Percentiles rank a stretch among this genome's conserved stretches.
These are phyloP conservation scores for Aspergillus bridgeri DNA, from an alignment of 495 filamentous ascomycete genomes.

Conservation along the genomic window DNA sequence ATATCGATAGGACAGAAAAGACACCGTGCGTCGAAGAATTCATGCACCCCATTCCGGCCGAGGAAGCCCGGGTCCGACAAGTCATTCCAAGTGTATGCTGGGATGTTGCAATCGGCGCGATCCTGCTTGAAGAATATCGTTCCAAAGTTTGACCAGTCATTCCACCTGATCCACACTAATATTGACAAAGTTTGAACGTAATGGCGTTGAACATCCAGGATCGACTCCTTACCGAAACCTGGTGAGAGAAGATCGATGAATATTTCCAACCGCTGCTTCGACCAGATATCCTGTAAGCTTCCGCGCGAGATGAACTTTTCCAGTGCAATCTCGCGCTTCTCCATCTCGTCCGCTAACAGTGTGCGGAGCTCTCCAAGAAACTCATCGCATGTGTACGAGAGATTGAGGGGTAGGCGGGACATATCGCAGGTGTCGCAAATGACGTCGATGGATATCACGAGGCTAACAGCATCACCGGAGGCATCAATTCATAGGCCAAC, in stretches of 20 bases:
- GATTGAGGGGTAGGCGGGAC: no score
- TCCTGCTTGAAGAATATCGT: conserved; percentile 9
- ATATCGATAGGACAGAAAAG: conserved; percentile 16
- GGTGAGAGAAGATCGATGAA: conserved; percentile 3
- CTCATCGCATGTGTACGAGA: background rate
- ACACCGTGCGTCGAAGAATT: conserved; percentile 6
- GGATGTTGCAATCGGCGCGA: conserved; percentile 9
- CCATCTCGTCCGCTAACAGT: background rate
- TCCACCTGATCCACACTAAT: conserved; percentile 11
- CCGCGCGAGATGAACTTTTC: conserved; percentile 11
- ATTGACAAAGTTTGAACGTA: conserved; percentile 16
- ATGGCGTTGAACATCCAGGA: background rate
- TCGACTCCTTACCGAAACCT: background rate
- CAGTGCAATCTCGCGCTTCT: background rate
- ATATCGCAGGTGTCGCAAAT: background rate
- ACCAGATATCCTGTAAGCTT: conserved; percentile 12
- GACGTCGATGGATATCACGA: background rate
- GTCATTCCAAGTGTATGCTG: background rate
- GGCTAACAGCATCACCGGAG: background rate
- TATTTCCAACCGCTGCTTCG: background rate
- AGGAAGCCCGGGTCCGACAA: conserved; percentile 3
- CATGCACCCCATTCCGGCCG: background rate
- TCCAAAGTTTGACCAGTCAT: conserved; percentile 7
- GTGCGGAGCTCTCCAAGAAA: background rate
- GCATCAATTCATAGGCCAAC: background rate